Base-by-base conservation (phyloP, 805 yeast genomes). In the Blastobotrys terrestris region DNA sequence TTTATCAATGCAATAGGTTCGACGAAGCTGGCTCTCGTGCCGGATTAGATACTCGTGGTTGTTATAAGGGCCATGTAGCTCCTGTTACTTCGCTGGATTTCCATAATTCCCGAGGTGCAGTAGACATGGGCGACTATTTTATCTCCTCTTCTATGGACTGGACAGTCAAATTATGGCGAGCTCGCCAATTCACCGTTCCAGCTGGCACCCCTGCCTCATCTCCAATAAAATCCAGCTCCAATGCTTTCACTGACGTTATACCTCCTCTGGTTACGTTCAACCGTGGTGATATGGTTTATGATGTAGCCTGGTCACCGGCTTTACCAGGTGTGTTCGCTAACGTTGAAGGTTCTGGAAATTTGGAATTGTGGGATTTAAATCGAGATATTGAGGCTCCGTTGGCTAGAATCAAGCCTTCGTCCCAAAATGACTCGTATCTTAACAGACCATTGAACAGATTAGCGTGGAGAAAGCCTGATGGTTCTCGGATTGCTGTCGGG, bases 361-460 rank as follows among this genome's bases (percentile, higher is more conserved):
- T 72, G 35, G 69, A 69, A 49, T 52, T 74, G 31, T 74, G 76
- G 76, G 69, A 75, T 55, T 53, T 75, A 15, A 45, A 39, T 4
- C 56, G 57, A 20, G 70, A 63, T 42, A 51, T 60, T 15, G 69
- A 67, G 15, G 57, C 56, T 13, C 67, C 73, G 1, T 43, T 63
- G 13, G 57, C 60, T 1, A 49, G 62, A 8, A 53, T 53, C 26
- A 46, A 46, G 16, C 63, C 66, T 1, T 26, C 53, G n/a, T 39
- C 49, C 11, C 35, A 35, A 13, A 31, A 39, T 11, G 35, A 22
- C 31, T 16, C 45, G 13, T 40, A 40, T 18, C 40, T 52, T 21
- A 39, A 48, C 20, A 52, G 59, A 11, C 64, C 72, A n/a, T 53
- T 68, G 47, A 63, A 65, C 48, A 60, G 55, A 46, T 50, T 69